A percentile compares a stretch with the other conserved stretches of the same genome.
Evolutionary conservation across 2,329 filamentous ascomycete genomes (phyloP).

Genomic region (Colletotrichum magnum): DNA sequence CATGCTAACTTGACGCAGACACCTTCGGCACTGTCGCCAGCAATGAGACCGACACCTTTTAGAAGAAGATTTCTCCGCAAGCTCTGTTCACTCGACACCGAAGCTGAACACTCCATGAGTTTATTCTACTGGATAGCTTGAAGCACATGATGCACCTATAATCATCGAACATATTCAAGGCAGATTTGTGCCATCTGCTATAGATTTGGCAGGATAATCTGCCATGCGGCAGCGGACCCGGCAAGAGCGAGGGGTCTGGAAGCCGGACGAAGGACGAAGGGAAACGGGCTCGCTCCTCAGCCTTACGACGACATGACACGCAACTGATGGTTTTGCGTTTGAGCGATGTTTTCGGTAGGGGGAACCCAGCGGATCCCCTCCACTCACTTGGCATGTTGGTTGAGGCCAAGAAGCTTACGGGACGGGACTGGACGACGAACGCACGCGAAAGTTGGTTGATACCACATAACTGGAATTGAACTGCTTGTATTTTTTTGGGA

Average conservation of each 20-base stretch:
- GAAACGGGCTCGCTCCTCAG: conserved; percentile 35
- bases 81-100: conserved; percentile 12
- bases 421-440: conserved; percentile 6
- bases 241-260: neutral
- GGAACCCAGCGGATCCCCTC: conserved; percentile 1
- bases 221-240: conserved; percentile 27
- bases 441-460: conserved; percentile 35
- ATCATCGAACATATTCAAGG: conserved; percentile 38
- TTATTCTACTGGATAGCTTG: conserved; percentile 36
- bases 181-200: conserved; percentile 32
- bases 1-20: conserved; percentile 52
- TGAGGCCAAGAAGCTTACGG: conserved; percentile 5
- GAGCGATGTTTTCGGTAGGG: conserved; percentile 35
- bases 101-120: conserved; percentile 26
- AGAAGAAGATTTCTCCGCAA: conserved; percentile 44
- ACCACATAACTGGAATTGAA: conserved; percentile 36
- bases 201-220: conserved; percentile 22
- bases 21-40: conserved; percentile 67
- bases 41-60: conserved; percentile 69
- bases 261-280: conserved; percentile 5
- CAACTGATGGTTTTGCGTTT: conserved; percentile 40
- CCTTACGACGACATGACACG: conserved; percentile 41
- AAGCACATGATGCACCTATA: conserved; percentile 34
- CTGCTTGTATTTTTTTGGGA: conserved; percentile 18
- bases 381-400: conserved; percentile 25